phyloP scores from a whole-genome alignment of 1,284 basidiomycete genomes.

The Cystodermella granulosa region DNA sequence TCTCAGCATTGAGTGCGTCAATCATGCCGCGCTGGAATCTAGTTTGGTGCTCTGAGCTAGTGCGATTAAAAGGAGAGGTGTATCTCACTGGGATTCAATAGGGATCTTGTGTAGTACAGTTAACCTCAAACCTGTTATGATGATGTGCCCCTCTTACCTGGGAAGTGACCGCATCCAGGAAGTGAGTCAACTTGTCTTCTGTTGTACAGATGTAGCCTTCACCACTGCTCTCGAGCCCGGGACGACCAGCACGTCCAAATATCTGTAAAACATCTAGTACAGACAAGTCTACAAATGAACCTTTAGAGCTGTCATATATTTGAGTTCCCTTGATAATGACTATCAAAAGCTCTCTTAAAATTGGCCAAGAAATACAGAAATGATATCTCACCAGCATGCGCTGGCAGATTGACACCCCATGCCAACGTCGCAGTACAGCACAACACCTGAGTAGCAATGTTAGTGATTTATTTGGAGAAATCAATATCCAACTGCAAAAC shows the following conservation, averaged over 20 bases:
- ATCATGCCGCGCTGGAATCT: constrained; percentile 85
- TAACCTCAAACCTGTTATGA: too few relatives aligned
- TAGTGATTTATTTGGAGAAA: background rate
- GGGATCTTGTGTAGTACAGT: constrained; percentile 71
- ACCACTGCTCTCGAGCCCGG: constrained; percentile 91
- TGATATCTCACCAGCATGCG: constrained; percentile 73
- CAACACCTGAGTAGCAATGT: constrained; percentile 63
- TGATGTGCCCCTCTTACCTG: constrained; percentile 55
- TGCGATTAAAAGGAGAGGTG: background rate
- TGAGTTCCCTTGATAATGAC: constrained; percentile 98
- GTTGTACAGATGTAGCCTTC: constrained; percentile 96
- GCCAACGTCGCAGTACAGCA: constrained; percentile 98
- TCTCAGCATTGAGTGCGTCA: constrained; percentile 93
- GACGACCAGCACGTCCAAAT: constrained; percentile 95
- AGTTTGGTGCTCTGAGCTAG: constrained; percentile 12
- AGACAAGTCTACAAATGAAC: constrained; percentile 88
- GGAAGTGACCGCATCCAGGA: constrained; percentile 83
- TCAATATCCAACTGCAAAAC: constrained; percentile 36
- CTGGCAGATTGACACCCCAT: constrained; percentile 99
- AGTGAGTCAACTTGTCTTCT: constrained; percentile 89
- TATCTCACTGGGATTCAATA: constrained; percentile 86
- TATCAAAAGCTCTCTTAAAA: constrained; percentile 26
- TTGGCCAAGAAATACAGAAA: background rate
- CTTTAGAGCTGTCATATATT: constrained; percentile 86
- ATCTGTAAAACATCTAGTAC: constrained; percentile 96